Evolutionary conservation across 768 basidiomycete species (phyloP).

Genomic region (Nidularia pulvinata): DNA sequence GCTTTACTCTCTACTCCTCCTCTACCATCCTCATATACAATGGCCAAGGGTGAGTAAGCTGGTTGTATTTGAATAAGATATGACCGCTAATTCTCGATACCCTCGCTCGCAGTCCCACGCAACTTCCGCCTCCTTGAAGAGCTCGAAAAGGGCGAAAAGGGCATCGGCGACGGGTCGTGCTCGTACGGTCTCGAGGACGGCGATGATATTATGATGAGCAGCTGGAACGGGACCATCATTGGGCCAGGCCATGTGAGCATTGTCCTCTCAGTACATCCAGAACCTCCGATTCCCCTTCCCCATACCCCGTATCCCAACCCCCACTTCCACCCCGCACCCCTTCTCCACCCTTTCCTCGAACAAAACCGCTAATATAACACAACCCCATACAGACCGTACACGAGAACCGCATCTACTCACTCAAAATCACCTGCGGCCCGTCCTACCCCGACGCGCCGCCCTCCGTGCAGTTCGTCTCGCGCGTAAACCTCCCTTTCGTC

Average conservation of each 20-base stretch:
- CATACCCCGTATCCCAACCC: not conserved
- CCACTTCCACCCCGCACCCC: not conserved
- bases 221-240: slow-evolving; percentile 99
- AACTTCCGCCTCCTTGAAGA: slow-evolving; percentile 98
- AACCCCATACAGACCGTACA: slow-evolving; percentile 76
- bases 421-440: slow-evolving; percentile 85
- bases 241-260: slow-evolving; percentile 92
- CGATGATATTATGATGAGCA: slow-evolving; percentile 96
- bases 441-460: slow-evolving; percentile 81
- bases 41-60: slow-evolving; percentile 49
- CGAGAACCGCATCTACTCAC: slow-evolving; percentile 98
- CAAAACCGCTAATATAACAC: not conserved
- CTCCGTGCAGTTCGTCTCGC: slow-evolving; percentile 80
- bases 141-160: slow-evolving; percentile 99
- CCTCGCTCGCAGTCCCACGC: slow-evolving; percentile 69
- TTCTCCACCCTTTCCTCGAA: not conserved
- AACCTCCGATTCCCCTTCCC: not conserved
- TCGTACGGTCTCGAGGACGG: slow-evolving; percentile 95
- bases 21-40: slow-evolving; percentile 7
- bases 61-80: not conserved
- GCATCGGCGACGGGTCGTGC: slow-evolving; percentile 97
- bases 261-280: not conserved
- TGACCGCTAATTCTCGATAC: too few species aligned
- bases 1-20: too few species aligned
- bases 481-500: slow-evolving; percentile 95